Conservation (phyloP, 306 rosid genomes). For the Vachellia pachyceras region DNA sequence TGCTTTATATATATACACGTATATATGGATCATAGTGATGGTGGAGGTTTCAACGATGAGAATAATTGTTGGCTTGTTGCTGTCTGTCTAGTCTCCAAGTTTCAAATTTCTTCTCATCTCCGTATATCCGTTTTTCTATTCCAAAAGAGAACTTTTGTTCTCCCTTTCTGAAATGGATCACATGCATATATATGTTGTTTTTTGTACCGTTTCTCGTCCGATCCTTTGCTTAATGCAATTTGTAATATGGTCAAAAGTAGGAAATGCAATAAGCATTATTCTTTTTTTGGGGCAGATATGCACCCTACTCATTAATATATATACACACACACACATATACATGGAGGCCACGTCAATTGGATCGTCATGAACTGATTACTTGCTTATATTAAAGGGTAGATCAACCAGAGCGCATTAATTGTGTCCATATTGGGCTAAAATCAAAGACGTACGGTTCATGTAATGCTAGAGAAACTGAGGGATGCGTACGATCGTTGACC, state of each 20-base stretch:
- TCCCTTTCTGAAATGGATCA: slow-evolving; percentile 12
- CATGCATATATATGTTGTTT: background rate
- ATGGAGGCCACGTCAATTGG: too few relatives aligned
- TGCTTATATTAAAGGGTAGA: background rate
- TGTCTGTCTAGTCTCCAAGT: background rate
- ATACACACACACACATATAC: too few relatives aligned
- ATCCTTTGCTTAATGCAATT: background rate
- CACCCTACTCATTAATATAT: background rate
- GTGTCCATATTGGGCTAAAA: background rate
- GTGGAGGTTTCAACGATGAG: background rate
- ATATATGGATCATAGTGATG: background rate
- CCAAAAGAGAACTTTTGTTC: background rate
- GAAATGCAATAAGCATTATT: background rate
- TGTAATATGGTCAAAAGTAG: background rate
- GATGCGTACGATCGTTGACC: background rate
- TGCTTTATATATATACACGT: background rate
- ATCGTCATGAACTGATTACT: background rate
- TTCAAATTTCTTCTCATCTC: background rate
- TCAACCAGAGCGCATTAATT: background rate
- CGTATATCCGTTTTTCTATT: background rate
- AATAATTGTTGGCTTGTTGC: background rate
- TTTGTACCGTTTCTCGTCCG: background rate
- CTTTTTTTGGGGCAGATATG: background rate
- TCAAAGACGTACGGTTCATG: background rate
- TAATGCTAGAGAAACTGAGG: background rate